Percentiles rank a stretch among this genome's conserved stretches.
phyloP scores from a whole-genome alignment of 768 basidiomycete genomes.

The Paxillus ammoniavirescens region DNA sequence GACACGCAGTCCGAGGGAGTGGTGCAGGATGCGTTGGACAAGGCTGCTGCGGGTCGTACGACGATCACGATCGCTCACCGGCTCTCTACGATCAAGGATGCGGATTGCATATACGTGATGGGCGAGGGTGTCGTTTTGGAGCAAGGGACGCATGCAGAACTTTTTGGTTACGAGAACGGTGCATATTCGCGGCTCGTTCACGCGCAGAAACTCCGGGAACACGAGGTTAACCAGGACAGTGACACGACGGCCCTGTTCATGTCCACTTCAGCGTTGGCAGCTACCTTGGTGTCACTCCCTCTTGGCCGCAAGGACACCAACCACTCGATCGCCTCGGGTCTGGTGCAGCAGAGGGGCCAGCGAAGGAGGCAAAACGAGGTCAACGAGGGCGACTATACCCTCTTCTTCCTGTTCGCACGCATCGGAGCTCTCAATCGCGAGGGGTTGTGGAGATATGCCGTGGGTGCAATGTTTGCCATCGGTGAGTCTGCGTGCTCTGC shows the following conservation, averaged over 20 bases:
- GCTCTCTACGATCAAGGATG: conserved; percentile 82
- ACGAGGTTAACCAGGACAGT: conserved; percentile 30
- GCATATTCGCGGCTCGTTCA: conserved; percentile 75
- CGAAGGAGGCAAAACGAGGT: conserved; percentile 30
- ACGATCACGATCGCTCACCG: conserved; percentile 82
- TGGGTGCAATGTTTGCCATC: conserved; percentile 56
- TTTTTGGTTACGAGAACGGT: conserved; percentile 55
- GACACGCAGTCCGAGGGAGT: conserved; percentile 86
- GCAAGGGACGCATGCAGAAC: conserved; percentile 71
- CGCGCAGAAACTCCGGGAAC: conserved; percentile 75
- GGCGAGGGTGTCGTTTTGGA: conserved; percentile 83
- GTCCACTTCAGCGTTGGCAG: conserved; percentile 36
- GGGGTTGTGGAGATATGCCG: conserved; percentile 55
- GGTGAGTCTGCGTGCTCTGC: conserved; percentile 20
- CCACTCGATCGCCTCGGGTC: conserved; percentile 67
- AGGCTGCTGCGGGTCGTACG: conserved; percentile 75
- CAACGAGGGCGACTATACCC: conserved; percentile 37
- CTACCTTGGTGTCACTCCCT: conserved; percentile 14
- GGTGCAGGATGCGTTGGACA: conserved; percentile 89
- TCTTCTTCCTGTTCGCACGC: conserved; percentile 66
- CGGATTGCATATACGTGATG: conserved; percentile 85
- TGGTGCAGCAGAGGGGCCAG: conserved; percentile 50
- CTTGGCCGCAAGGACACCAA: conserved; percentile 19
- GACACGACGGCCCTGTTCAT: conserved; percentile 49
- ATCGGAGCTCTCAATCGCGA: conserved; percentile 64